Percentiles rank a stretch among this genome's conserved stretches.
phyloP scores from a whole-genome alignment of 2,329 filamentous ascomycete species.

The Akanthomyces lecanii region DNA sequence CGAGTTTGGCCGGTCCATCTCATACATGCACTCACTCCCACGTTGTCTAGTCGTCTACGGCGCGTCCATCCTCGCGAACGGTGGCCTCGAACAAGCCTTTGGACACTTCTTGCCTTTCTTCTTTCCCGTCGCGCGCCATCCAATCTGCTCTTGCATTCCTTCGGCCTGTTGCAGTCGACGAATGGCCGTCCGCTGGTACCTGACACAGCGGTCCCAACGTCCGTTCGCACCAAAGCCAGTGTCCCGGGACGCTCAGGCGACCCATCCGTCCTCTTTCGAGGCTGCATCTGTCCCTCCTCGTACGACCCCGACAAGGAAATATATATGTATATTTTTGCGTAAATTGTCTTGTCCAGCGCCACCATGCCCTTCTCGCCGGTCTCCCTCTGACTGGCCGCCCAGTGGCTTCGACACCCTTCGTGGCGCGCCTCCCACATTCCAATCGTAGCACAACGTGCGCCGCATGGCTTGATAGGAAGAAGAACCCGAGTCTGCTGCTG shows the following conservation, averaged over 20 bases:
- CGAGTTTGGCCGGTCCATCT: neutral
- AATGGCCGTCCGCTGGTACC: neutral
- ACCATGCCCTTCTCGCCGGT: neutral
- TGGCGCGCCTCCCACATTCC: neutral
- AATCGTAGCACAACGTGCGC: constrained; percentile 1
- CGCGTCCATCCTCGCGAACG: neutral
- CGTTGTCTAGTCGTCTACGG: neutral
- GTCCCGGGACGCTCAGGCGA: neutral
- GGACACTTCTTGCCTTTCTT: neutral
- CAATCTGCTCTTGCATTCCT: constrained; percentile 9
- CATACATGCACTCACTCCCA: neutral
- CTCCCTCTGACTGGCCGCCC: neutral
- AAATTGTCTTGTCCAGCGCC: neutral
- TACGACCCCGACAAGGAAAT: neutral
- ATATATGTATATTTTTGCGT: no score
- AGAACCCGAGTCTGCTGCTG: no score
- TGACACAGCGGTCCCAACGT: constrained; percentile 4
- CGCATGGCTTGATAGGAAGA: no score
- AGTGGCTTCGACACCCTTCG: no score
- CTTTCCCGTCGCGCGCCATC: neutral
- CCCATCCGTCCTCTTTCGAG: neutral
- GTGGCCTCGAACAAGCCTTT: neutral
- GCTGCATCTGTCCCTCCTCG: neutral
- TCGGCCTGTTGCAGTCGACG: neutral
- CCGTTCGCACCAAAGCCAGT: neutral